Evolutionary conservation across 495 filamentous ascomycete species (phyloP), one percentile per base, ranked within the genome.

Genomic region (Penicillium coprophilum): DNA sequence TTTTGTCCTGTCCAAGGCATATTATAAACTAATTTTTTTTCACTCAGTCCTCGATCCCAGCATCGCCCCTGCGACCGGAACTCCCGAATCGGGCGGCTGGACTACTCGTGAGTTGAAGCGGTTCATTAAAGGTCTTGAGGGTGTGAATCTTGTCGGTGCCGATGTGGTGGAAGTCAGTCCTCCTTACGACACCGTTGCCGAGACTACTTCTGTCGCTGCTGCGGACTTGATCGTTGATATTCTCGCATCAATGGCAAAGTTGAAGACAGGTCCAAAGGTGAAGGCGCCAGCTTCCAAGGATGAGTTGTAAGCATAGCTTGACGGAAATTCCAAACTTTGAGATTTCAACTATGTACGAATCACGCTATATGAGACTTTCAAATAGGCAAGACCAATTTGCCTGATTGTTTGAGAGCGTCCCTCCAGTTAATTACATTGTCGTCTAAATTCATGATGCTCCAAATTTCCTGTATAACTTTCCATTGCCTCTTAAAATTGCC

Each of bases 101-200:
- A 66, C 68, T 0, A 68, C 64, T n/a, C 57, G 68, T 4, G 68
- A 71, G 27, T 50, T 71, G 34, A 63, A 63, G 20, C 55, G 61
- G 3, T 63, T 63, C 17, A 41, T 71, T 12, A 55, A 63, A 23
- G 64, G 70, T 7, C 46, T 71, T 3, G 52, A 65, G 34, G 61
- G 55, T 21, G 20, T 72, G 32, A 73, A 71, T 24, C 28, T 66
- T 8, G 64, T 70, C 13, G 67, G 67, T 0, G 67, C 65, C 1
- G 67, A 70, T 40, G 59, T 71, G 6, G 77, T 80, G 24, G 78
- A 81, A 57, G 78, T 81, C 10, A 73, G 73, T 30, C 78, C 79
- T 8, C 70, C 78, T 36, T 80, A 80, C 60, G 77, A 80, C 58
- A 75, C 70, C 20, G 50, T 63, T 2, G 79, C 77, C 11, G 77